A percentile compares a stretch with the other conserved stretches of the same genome.
These are phyloP conservation scores for Phytopythium delawarense DNA, from an alignment of 352 stramenopile species.

Conservation along the genomic window DNA sequence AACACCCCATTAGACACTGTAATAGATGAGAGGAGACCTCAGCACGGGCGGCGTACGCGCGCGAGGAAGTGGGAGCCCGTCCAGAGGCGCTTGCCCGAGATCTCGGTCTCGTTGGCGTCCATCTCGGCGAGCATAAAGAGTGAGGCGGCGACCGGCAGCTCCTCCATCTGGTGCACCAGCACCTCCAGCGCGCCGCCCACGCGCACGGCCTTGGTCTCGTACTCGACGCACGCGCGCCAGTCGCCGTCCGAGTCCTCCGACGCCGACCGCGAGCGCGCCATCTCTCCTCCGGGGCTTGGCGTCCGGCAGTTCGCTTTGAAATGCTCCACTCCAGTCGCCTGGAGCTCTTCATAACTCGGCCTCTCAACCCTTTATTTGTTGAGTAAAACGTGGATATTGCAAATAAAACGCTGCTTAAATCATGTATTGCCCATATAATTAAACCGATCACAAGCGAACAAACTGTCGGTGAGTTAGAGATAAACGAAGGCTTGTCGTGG, in stretches of 20 bases:
- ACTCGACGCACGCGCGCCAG: constrained; percentile 51
- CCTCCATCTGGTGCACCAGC: constrained; percentile 55
- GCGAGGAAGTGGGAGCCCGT: constrained; percentile 65
- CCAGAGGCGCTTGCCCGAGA: constrained; percentile 75
- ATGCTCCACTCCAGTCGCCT: neutral
- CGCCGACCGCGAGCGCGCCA: constrained; percentile 6
- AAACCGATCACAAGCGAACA: neutral
- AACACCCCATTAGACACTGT: no score
- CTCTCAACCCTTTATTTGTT: neutral
- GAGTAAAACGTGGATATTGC: neutral
- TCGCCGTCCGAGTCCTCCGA: constrained; percentile 36
- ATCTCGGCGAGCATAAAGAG: constrained; percentile 65
- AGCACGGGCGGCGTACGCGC: constrained; percentile 13
- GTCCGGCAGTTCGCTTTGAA: neutral
- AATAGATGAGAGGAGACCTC: no score
- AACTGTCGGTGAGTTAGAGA: neutral
- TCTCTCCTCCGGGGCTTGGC: neutral
- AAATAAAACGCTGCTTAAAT: neutral
- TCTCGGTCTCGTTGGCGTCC: constrained; percentile 58
- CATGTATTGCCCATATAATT: no score
- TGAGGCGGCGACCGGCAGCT: constrained; percentile 45
- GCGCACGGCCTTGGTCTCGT: constrained; percentile 41
- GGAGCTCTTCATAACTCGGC: neutral
- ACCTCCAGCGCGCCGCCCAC: constrained; percentile 34
- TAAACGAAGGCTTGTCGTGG: neutral